Evolutionary conservation across 805 yeast genomes (phyloP), one percentile per base, ranked within the genome.

Genomic region (Candida ortonii): DNA sequence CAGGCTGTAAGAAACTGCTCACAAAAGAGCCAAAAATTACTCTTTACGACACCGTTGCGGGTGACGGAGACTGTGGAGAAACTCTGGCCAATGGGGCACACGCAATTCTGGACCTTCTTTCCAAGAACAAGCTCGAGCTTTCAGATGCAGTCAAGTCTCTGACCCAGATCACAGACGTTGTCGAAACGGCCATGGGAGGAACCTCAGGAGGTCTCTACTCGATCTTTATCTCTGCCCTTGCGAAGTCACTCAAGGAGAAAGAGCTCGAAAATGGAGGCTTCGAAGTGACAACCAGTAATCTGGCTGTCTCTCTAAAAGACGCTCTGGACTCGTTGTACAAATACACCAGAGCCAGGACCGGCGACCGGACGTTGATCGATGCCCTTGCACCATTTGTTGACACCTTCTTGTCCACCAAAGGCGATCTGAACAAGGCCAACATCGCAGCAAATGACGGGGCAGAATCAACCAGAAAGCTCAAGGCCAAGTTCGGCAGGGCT

Each of bases 51-150:
- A 83, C 94, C 2, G 70, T 78, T 46, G 96, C 90, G 1, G 97
- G 97, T 38, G 97, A 89, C 58, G 97, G 97, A 49, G 97, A 89
- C 57, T 89, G 97, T 62, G 97, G 97, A 25, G 93, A 86, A 50
- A 89, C 97, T 1, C 64, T 89, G 41, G 85, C 79, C 10, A 71
- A 76, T 16, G 97, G 97, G 24, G 93, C 88, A 18, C 70, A 79
- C 36, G 88, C 84, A 1, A 73, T 89, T 26, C 59, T 77, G 27
- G 63, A 69, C 8, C 75, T 77, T 14, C 61, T 86, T 29, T 63
- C 67, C 7, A 33, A 52, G 13, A 56, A 58, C 17, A 47, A 59
- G 7, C 49, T 73, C 14, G 60, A 58, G n/a, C 46, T 70, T 24
- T 30, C 50, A 12, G 81, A 75, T 44, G 78, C 74, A 4, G 78